A percentile compares a stretch with the other conserved stretches of the same genome.
phyloP scores from a whole-genome alignment of 371 early-diverging fungal species.

The Mortierella polycephala region DNA sequence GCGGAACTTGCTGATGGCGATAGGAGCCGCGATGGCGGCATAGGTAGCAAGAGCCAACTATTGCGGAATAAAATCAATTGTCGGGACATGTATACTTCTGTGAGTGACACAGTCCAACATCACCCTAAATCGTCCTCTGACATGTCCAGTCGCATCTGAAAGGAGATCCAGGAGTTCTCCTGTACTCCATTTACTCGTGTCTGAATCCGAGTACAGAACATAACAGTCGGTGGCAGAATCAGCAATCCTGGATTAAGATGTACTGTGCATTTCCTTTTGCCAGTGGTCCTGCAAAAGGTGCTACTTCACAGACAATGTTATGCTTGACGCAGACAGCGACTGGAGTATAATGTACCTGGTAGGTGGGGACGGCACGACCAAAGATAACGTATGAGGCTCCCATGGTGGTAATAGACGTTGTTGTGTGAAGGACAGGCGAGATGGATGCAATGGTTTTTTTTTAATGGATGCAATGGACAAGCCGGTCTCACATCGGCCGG shows the following conservation, averaged over 20 bases:
- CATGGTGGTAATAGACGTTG: constrained; percentile 19
- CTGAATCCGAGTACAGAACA: no score
- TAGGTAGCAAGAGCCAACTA: constrained; percentile 55
- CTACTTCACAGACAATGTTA: no score
- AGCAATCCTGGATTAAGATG: no score
- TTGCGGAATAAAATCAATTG: neutral
- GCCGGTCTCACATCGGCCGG: no score
- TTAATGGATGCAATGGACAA: constrained; percentile 2
- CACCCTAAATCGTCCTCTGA: no score
- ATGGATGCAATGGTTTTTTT: neutral
- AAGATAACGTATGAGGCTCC: constrained; percentile 47
- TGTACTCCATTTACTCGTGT: no score
- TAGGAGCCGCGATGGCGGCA: constrained; percentile 38
- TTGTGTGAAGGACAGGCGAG: neutral
- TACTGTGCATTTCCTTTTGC: no score
- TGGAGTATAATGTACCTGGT: constrained; percentile 21
- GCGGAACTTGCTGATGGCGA: constrained; percentile 22
- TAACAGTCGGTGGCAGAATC: no score
- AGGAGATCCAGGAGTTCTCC: no score
- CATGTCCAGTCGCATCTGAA: no score
- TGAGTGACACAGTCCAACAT: neutral
- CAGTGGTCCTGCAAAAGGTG: no score
- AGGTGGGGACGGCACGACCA: constrained; percentile 48
- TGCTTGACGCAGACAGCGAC: no score
- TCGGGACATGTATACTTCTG: neutral